Conservation (phyloP, 2,329 filamentous ascomycete species). For the Colletotrichum sp. region DNA sequence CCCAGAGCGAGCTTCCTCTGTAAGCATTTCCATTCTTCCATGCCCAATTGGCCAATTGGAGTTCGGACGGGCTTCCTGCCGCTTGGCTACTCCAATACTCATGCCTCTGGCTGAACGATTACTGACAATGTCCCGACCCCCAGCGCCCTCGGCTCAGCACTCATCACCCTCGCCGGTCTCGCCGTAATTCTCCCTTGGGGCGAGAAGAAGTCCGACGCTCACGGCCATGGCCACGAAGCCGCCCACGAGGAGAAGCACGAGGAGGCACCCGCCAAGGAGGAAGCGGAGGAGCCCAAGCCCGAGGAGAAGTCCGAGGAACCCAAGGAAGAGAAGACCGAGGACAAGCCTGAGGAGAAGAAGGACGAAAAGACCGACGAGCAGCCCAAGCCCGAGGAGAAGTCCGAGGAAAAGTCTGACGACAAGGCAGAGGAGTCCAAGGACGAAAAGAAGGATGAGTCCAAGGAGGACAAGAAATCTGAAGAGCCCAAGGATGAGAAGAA, state of each 20-base stretch:
- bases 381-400: conserved; percentile 1
- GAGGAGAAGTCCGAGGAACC: conserved; percentile 23
- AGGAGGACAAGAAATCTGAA: conserved; percentile 24
- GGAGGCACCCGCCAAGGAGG: conserved; percentile 20
- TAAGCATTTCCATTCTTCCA: neutral
- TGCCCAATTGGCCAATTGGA: neutral
- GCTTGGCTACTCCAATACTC: neutral
- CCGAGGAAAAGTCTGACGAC: conserved; percentile 12
- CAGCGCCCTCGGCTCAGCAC: conserved; percentile 6
- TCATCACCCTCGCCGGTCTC: conserved; percentile 7
- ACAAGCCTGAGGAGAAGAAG: conserved; percentile 19
- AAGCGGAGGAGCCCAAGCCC: conserved; percentile 28
- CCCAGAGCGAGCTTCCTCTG: conserved; percentile 18
- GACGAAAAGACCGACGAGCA: conserved; percentile 23
- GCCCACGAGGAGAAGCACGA: conserved; percentile 8
- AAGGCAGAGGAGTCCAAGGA: conserved; percentile 18
- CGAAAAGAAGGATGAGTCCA: neutral
- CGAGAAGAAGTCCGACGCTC: neutral
- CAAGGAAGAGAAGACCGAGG: conserved; percentile 13
- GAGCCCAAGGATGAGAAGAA: conserved; percentile 28
- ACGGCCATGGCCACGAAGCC: conserved; percentile 9
- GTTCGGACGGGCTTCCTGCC: neutral
- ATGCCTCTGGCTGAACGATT: neutral
- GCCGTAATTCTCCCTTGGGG: conserved; percentile 16
- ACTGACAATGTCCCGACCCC: neutral